Conservation (phyloP, 345 rosid genomes). For the Gossypium bickii region DNA sequence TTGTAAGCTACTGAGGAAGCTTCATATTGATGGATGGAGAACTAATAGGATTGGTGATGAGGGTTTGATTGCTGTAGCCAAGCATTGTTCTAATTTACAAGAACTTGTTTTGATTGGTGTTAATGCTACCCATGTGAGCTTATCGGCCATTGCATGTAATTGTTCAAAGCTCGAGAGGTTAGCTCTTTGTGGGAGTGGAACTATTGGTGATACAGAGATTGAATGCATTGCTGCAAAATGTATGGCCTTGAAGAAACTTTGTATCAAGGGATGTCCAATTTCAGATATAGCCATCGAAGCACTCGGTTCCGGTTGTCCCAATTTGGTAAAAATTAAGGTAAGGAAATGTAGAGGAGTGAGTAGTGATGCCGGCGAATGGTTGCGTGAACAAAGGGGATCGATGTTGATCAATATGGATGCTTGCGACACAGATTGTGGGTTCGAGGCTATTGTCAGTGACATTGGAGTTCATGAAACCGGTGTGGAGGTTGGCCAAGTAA, state of each 20-base stretch:
- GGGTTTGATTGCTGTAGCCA: constrained; percentile 68
- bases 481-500: constrained; percentile 31
- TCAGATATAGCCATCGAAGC: constrained; percentile 65
- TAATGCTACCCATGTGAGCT: constrained; percentile 52
- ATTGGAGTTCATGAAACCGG: constrained; percentile 41
- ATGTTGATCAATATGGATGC: constrained; percentile 62
- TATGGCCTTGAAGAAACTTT: constrained; percentile 59
- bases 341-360: constrained; percentile 74
- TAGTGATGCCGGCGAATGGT: constrained; percentile 48
- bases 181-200: constrained; percentile 69
- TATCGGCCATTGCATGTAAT: constrained; percentile 46
- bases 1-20: constrained; percentile 69
- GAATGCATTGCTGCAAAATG: constrained; percentile 70
- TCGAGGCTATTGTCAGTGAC: constrained; percentile 33
- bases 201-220: constrained; percentile 66
- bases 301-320: constrained; percentile 73
- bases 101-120: constrained; percentile 85
- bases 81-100: constrained; percentile 55
- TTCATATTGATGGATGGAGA: constrained; percentile 87
- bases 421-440: constrained; percentile 32
- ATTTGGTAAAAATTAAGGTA: constrained; percentile 70
- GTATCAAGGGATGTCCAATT: constrained; percentile 73
- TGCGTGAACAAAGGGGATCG: constrained; percentile 45
- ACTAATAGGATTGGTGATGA: constrained; percentile 81
- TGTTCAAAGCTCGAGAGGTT: constrained; percentile 65